These are phyloP conservation scores for Endocarpon pusillum DNA, from an alignment of 495 filamentous ascomycete species.

Conservation along the genomic window DNA sequence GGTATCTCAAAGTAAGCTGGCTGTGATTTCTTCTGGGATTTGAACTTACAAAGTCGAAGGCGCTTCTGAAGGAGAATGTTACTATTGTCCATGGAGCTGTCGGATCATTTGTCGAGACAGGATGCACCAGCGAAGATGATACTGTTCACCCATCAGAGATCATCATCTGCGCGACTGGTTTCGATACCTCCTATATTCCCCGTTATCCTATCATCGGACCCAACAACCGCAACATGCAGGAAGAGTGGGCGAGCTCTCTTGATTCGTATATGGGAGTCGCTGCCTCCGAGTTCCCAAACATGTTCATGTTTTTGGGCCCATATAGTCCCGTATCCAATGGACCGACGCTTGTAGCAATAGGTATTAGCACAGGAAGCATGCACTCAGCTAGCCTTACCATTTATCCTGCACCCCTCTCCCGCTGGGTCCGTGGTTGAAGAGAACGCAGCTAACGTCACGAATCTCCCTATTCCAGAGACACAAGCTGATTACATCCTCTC, in stretches of 20 bases:
- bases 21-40: no score
- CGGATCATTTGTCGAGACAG: slow-evolving; percentile 22
- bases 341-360: no score
- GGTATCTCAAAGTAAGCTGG: not conserved
- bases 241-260: slow-evolving; percentile 23
- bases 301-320: slow-evolving; percentile 20
- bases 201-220: slow-evolving; percentile 24
- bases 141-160: slow-evolving; percentile 22
- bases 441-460: no score
- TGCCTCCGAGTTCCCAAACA: slow-evolving; percentile 37
- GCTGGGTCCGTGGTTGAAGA: no score
- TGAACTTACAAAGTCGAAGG: no score
- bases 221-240: slow-evolving; percentile 19
- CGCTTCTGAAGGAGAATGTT: slow-evolving; percentile 6
- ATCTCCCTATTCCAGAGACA: slow-evolving; percentile 27
- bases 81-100: slow-evolving; percentile 7
- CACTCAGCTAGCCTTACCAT: no score
- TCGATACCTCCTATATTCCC: slow-evolving; percentile 29
- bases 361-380: no score
- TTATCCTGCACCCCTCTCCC: no score
- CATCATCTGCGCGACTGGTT: slow-evolving; percentile 33
- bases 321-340: slow-evolving; percentile 20
- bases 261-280: slow-evolving; percentile 34
- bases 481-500: slow-evolving; percentile 34
- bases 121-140: slow-evolving; percentile 33